These are phyloP conservation scores for Xerocomellus dryophilus DNA, from an alignment of 768 basidiomycete species.

Conservation along the genomic window DNA sequence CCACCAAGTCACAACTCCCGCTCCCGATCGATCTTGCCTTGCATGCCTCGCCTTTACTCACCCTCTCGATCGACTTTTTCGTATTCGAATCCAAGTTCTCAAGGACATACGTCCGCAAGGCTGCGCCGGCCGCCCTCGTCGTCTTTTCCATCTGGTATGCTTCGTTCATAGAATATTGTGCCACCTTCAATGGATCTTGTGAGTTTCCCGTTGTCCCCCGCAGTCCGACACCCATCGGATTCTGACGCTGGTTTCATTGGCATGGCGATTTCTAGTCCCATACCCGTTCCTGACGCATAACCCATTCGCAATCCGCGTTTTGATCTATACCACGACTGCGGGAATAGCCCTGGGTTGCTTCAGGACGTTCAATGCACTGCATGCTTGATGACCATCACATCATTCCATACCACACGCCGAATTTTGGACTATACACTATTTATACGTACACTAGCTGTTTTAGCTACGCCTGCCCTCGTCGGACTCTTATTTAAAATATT, in stretches of 20 bases:
- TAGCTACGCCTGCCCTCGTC: background rate
- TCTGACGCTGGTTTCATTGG: background rate
- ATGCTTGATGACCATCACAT: slow-evolving; percentile 28
- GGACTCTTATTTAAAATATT: background rate
- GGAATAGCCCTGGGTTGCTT: slow-evolving; percentile 55
- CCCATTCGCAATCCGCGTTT: slow-evolving; percentile 46
- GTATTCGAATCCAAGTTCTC: slow-evolving; percentile 58
- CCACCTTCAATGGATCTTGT: slow-evolving; percentile 60
- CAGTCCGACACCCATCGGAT: background rate
- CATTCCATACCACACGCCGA: background rate
- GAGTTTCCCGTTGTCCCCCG: slow-evolving; percentile 26
- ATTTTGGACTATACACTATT: background rate
- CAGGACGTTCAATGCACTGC: slow-evolving; percentile 55
- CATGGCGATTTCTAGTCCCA: slow-evolving; percentile 48
- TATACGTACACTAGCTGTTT: background rate
- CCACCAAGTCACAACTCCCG: slow-evolving; percentile 33
- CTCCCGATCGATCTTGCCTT: slow-evolving; percentile 59
- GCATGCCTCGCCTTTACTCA: slow-evolving; percentile 59
- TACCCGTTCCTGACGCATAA: slow-evolving; percentile 79
- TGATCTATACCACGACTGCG: slow-evolving; percentile 57
- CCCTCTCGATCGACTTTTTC: slow-evolving; percentile 66
- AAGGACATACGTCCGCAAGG: slow-evolving; percentile 6
- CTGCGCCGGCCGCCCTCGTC: slow-evolving; percentile 15
- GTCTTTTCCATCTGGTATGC: slow-evolving; percentile 48
- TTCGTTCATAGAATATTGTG: slow-evolving; percentile 67